Evolutionary conservation across 1,284 basidiomycete genomes (phyloP).

Genomic region (Fomitopsis palustris): DNA sequence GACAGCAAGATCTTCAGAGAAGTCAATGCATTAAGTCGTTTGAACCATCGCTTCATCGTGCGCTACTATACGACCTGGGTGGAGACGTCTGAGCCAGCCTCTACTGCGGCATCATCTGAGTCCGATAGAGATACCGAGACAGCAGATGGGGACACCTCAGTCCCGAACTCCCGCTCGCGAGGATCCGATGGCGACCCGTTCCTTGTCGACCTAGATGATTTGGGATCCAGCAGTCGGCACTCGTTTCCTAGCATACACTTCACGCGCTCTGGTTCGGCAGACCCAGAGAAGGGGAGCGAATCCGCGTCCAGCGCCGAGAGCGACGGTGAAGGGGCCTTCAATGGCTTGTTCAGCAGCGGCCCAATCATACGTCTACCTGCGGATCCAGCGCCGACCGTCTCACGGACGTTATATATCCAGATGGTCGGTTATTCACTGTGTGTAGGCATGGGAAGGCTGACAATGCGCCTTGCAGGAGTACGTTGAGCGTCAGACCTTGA

Average conservation of each 20-base stretch:
- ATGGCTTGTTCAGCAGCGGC: conserved; percentile 17
- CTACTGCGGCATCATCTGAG: conserved; percentile 44
- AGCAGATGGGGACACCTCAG: conserved; percentile 51
- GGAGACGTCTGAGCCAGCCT: conserved; percentile 55
- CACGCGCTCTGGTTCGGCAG: conserved; percentile 39
- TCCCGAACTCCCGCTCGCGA: conserved; percentile 30
- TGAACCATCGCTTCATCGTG: conserved; percentile 90
- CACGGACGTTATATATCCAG: conserved; percentile 82
- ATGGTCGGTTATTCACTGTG: conserved; percentile 52
- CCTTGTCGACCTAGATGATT: conserved; percentile 57
- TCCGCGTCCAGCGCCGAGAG: conserved; percentile 33
- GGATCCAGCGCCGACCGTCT: conserved; percentile 38
- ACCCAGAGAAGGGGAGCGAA: conserved; percentile 34
- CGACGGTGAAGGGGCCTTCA: conserved; percentile 34
- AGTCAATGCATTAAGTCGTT: conserved; percentile 83
- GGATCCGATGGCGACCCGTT: conserved; percentile 40
- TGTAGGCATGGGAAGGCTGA: not conserved
- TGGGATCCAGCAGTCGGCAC: conserved; percentile 48
- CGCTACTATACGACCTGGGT: conserved; percentile 88
- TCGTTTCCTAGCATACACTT: conserved; percentile 84
- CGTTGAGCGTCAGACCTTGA: conserved; percentile 82
- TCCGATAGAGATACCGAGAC: conserved; percentile 35
- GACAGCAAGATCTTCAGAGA: conserved; percentile 90
- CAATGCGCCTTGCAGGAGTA: conserved; percentile 56
- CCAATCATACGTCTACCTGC: not conserved